Evolutionary conservation across 2,329 filamentous ascomycete species (phyloP).

Genomic region (Aspergillus costaricaensis): DNA sequence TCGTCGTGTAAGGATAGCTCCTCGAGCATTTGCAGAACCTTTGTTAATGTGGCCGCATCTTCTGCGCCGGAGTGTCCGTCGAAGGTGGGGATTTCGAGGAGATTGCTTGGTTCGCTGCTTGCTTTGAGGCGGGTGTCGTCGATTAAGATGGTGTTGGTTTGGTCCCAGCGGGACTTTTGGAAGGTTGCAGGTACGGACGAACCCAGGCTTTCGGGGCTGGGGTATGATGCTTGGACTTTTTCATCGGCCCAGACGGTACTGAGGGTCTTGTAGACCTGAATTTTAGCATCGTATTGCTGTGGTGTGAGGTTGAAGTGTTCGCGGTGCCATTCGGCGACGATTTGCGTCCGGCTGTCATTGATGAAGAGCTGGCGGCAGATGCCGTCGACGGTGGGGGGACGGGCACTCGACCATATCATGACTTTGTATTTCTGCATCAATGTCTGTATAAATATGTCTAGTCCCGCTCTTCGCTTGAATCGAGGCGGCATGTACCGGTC

Average conservation of each 20-base stretch:
- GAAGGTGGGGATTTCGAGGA: constrained; percentile 80
- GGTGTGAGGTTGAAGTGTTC: constrained; percentile 70
- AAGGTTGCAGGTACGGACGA: constrained; percentile 3
- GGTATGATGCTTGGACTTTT: constrained; percentile 47
- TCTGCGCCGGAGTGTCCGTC: constrained; percentile 43
- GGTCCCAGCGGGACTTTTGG: constrained; percentile 61
- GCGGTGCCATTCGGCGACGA: constrained; percentile 76
- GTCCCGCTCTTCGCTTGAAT: constrained; percentile 68
- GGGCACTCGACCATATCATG: constrained; percentile 89
- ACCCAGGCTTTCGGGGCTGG: constrained; percentile 20
- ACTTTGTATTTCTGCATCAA: constrained; percentile 74
- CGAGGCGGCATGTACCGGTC: constrained; percentile 50
- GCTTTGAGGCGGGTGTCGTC: constrained; percentile 85
- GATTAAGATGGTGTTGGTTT: constrained; percentile 84
- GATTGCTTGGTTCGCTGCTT: constrained; percentile 77
- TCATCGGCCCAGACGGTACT: constrained; percentile 66
- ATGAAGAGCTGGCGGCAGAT: constrained; percentile 63
- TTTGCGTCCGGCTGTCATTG: constrained; percentile 51
- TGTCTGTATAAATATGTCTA: constrained; percentile 70
- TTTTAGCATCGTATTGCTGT: constrained; percentile 66
- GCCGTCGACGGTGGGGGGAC: constrained; percentile 66
- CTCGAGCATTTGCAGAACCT: constrained; percentile 57
- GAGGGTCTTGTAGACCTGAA: constrained; percentile 90
- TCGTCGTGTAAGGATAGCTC: constrained; percentile 51
- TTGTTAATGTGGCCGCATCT: constrained; percentile 49